Percentiles rank a stretch among this genome's conserved stretches.
phyloP scores from a whole-genome alignment of 768 basidiomycete species.

The Naematelia aurantialba region DNA sequence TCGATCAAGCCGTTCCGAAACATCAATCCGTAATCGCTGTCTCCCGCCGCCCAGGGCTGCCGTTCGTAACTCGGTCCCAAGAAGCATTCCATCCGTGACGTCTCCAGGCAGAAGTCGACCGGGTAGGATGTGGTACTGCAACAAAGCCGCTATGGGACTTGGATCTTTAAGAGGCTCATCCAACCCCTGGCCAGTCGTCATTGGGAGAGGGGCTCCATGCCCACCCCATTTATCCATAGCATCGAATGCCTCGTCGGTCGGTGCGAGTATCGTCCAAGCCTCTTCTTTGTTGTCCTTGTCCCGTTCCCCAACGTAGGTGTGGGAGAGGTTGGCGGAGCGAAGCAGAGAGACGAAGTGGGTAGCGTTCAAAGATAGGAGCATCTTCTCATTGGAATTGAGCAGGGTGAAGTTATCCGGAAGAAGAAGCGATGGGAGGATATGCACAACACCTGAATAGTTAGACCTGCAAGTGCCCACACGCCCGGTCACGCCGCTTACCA shows the following conservation, averaged over 20 bases:
- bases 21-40: slow-evolving; percentile 49
- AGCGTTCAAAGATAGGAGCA: slow-evolving; percentile 85
- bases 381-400: slow-evolving; percentile 84
- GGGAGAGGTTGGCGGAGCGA: slow-evolving; percentile 70
- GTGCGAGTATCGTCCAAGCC: slow-evolving; percentile 85
- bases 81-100: slow-evolving; percentile 66
- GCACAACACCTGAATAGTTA: slow-evolving; percentile 65
- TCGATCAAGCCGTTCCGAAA: slow-evolving; percentile 40
- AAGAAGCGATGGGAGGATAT: slow-evolving; percentile 78
- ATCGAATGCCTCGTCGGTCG: slow-evolving; percentile 74
- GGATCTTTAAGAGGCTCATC: slow-evolving; percentile 53
- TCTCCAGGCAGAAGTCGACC: slow-evolving; percentile 70
- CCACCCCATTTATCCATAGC: slow-evolving; percentile 33
- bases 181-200: slow-evolving; percentile 62
- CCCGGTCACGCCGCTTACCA: slow-evolving; percentile 49
- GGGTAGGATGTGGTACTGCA: slow-evolving; percentile 89
- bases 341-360: slow-evolving; percentile 83
- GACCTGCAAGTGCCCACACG: not conserved
- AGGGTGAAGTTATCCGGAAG: slow-evolving; percentile 69
- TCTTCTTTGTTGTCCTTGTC: slow-evolving; percentile 38
- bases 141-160: slow-evolving; percentile 59
- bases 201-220: not conserved
- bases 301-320: slow-evolving; percentile 46
- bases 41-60: slow-evolving; percentile 52
- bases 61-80: slow-evolving; percentile 66